Base-by-base conservation (phyloP, 2,329 filamentous ascomycete genomes). In the Phaeosphaeriaceae sp. region DNA sequence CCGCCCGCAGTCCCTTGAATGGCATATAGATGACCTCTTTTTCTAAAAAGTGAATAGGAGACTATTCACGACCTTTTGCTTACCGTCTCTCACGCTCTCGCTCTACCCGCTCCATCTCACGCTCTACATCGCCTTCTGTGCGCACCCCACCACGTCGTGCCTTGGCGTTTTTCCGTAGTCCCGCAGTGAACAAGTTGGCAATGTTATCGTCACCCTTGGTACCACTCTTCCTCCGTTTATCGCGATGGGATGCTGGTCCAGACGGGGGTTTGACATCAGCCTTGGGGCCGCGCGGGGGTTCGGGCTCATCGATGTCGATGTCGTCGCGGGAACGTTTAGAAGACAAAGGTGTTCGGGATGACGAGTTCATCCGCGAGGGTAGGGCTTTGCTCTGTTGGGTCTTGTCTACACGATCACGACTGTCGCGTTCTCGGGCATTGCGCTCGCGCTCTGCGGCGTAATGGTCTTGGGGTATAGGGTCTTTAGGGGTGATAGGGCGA, bases 401-500 rank as follows among this genome's bases (percentile, higher is more conserved):
- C 36, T 63, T 60, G 26, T 66, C 60, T 12, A 60, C 60, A 18
- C 67, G 65, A 17, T 67, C 67, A 6, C 62, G 53, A 21, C 60
- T 60, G 13, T 68, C 63, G 15, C 68, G 61, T 43, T 69, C 68
- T 1, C 66, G 58, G 12, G 63, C 64, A n/a, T 72, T 69, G 16
- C 56, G 62, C 66, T 89, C 87, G 17, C 87, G 83, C 70, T 90
- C 87, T 0, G 86, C 76, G 1, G 87, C 87, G 69, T 89, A 87
- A n/a, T 83, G 79, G 56, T 88, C 85, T 47, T 65, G 63, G 11
- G 56, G 38, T 1, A 58, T 52, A 9, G 60, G 46, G 4, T 59
- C 58, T 11, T 52, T 49, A 4, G 68, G 54, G 4, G 58, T 56
- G 12, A 52, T 47, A 11, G 62, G 51, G 6, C 40, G 42, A 29